Evolutionary conservation across 2,329 filamentous ascomycete species (phyloP), one percentile per base, ranked within the genome.

Genomic region (Ploettnerulaceae sp.): DNA sequence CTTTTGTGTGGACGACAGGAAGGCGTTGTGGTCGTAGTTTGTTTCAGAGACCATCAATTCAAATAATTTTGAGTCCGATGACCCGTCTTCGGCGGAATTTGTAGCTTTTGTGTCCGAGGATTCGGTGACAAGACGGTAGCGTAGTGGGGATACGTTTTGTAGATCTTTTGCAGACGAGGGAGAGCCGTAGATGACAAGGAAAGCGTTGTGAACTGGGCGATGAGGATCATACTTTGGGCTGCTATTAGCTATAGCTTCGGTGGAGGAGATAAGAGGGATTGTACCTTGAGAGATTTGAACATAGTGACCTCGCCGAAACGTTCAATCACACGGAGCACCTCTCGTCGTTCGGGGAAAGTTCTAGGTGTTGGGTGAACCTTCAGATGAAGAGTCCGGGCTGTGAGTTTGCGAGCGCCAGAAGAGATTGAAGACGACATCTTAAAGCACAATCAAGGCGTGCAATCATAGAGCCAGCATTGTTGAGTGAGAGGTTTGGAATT

Each of bases 301-400:
- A 63, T 56, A 12, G 40, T 53, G 3, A 65, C 59, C 37, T 64
- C 57, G 2, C 63, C 63, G 49, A 60, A 63, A 26, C 57, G 52
- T 41, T 63, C 58, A 15, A 64, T 46, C 3, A 64, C 60, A 20
- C 59, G 57, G 4, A 65, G 51, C 18, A 65, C 61, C 46, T 64
- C 61, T 18, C 60, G 56, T n/a, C 60, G 56, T 43, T 64, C 61
- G 4, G 59, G 38, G 36, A 65, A 62, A 15, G 51, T 60, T 41
- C 48, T 38, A 2, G 62, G 51, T 1, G 57, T 57, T 4, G 63
- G 63, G 24, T 54, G 54, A 14, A 62, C 54, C 39, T 61, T 64
- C 15, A 64, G 34, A 34, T 63, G 61, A 6, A 64, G 53, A 3
- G 60, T 62, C n/a, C 61, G 56, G 1, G 44, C 44, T 4, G 46